Base-by-base conservation (phyloP, 1,284 basidiomycete genomes). In the Exobasidium rhododendri region DNA sequence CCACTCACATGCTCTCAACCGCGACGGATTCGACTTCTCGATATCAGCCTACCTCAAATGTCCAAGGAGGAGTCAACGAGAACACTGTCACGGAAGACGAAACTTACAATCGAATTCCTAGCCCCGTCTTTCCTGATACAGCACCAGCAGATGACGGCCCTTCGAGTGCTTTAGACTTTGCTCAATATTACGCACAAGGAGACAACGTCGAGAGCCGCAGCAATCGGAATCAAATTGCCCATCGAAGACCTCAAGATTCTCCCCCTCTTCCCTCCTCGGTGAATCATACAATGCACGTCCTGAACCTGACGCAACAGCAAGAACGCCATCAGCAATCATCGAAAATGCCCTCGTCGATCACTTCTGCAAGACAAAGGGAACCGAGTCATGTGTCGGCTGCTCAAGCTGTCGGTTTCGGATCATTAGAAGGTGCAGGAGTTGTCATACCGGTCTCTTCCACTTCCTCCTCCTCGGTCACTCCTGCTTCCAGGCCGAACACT, bases 101-200 rank as follows among this genome's bases (percentile, higher is more conserved):
- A 14, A 20, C 14, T 26, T 24, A 24, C 13, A 50, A 50, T 50
- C 47, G 47, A 5, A 50, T 50, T 4, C 47, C 47, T 24, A 50
- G 47, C 20, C 47, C 47, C 20, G 47, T 50, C 28, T 50, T 50
- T 26, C n/a, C 20, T 20, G 47, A 50, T 24, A 24, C 47, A 24
- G 26, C 26, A 5, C 47, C 47, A 24, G 47, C 52, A 32, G 52
- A n/a, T 5, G 52, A 55, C 35, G 52, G 17, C 7, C 35, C 35
- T 17, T 17, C 35, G 17, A 17, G 35, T 40, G 35, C 35, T 40
- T 40, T 40, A 17, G 35, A 17, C 17, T 40, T 40, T 17, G 17
- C 7, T 40, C 35, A 40, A 10, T 40, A 40, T 40, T 40, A 40
- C 35, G 10, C 35, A 40, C 7, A 7, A 40, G 35, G 17, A 40